Conservation (phyloP, 2,329 filamentous ascomycete genomes). For the Lasiodiplodia gonubiensis region DNA sequence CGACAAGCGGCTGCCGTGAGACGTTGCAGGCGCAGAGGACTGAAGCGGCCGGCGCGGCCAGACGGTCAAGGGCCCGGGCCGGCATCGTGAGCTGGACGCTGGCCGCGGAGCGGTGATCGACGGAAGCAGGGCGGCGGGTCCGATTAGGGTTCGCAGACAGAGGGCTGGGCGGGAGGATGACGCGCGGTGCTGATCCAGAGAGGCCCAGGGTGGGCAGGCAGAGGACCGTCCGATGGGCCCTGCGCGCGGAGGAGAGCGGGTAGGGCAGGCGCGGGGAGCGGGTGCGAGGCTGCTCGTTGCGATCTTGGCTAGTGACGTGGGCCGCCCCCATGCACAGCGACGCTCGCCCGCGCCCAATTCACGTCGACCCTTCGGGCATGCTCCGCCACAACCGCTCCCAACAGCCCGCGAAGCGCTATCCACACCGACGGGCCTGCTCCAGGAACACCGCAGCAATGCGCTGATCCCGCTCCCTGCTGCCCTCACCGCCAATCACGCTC, state of each 20-base stretch:
- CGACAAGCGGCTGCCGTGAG: constrained; percentile 5
- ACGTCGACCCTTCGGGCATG: neutral
- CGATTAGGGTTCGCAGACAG: neutral
- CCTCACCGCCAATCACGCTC: constrained; percentile 25
- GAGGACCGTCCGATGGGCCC: neutral
- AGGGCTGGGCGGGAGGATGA: neutral
- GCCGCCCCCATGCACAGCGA: neutral
- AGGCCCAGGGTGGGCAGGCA: neutral
- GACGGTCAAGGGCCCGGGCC: neutral
- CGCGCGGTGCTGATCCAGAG: neutral
- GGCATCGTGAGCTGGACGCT: neutral
- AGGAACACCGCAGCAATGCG: constrained; percentile 25
- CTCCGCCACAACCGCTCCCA: constrained; percentile 16
- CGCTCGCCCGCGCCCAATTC: neutral
- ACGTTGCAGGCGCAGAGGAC: constrained; percentile 17
- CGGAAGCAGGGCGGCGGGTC: neutral
- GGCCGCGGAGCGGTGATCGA: neutral
- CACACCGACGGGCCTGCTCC: constrained; percentile 6
- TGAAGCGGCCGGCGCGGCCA: neutral
- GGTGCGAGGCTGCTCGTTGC: neutral
- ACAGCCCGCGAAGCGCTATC: constrained; percentile 19
- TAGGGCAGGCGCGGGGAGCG: neutral
- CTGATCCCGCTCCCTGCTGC: constrained; percentile 22
- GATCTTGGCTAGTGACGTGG: constrained; percentile 13
- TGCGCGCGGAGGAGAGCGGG: neutral